phyloP scores from a whole-genome alignment of 805 yeast species.

The Myxozyma melibiosi region DNA sequence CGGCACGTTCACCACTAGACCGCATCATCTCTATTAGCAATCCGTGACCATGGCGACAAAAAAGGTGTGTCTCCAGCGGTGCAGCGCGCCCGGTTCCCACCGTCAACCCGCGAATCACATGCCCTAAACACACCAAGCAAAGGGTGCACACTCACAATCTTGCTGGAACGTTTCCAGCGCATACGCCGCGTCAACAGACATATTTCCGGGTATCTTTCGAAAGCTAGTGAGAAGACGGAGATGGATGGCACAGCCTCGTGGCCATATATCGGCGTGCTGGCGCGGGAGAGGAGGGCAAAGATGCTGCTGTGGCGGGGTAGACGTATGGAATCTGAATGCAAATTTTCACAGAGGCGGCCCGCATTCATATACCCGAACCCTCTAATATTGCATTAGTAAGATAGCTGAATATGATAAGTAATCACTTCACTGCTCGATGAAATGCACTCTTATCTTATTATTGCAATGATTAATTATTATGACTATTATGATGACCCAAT shows the following conservation, averaged over 20 bases:
- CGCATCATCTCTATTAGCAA: too few relatives aligned
- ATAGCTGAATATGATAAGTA: too few relatives aligned
- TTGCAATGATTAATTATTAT: too few relatives aligned
- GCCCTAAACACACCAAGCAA: not conserved
- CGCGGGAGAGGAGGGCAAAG: not conserved
- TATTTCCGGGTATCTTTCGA: slow-evolving; percentile 8
- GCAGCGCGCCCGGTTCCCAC: not conserved
- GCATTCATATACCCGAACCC: not conserved
- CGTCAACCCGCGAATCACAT: not conserved
- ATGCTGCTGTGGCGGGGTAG: not conserved
- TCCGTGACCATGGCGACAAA: too few relatives aligned
- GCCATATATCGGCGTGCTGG: not conserved
- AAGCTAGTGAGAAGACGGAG: slow-evolving; percentile 6
- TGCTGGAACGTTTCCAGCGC: slow-evolving; percentile 67
- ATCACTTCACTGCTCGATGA: too few relatives aligned
- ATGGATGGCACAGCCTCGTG: slow-evolving; percentile 4
- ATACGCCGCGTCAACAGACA: slow-evolving; percentile 82
- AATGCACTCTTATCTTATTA: too few relatives aligned
- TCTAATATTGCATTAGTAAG: too few relatives aligned
- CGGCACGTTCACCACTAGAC: slow-evolving; percentile 71
- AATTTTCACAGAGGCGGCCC: slow-evolving; percentile 2
- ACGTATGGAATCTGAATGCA: slow-evolving; percentile 11
- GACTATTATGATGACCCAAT: too few relatives aligned
- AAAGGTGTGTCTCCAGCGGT: slow-evolving; percentile 4
- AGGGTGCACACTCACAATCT: slow-evolving; percentile 36